These are phyloP conservation scores for Magnaporthiopsis poae DNA, from an alignment of 2,329 filamentous ascomycete species.

Conservation along the genomic window DNA sequence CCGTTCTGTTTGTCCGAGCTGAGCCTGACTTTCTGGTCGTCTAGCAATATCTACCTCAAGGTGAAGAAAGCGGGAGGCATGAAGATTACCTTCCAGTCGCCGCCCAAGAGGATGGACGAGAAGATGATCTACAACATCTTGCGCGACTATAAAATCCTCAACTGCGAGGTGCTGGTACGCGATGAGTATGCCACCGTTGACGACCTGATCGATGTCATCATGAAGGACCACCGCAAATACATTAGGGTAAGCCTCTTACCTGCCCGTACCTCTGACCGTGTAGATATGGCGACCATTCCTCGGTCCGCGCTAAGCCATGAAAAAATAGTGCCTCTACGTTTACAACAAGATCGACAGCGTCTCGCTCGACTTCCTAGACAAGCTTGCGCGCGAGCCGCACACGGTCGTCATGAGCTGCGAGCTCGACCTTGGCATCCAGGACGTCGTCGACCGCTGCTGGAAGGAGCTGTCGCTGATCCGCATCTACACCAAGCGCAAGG, in stretches of 20 bases:
- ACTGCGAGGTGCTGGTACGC: conserved; percentile 88
- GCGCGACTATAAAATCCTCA: conserved; percentile 96
- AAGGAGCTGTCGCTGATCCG: conserved; percentile 81
- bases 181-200: conserved; percentile 94
- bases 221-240: conserved; percentile 98
- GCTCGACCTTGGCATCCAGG: conserved; percentile 80
- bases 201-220: conserved; percentile 98
- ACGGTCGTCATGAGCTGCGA: conserved; percentile 98
- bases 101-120: conserved; percentile 86
- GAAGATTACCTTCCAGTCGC: conserved; percentile 91
- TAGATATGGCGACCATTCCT: too few relatives aligned
- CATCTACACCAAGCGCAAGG: conserved; percentile 95
- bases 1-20: background rate
- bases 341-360: conserved; percentile 99
- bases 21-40: background rate
- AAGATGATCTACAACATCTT: conserved; percentile 98
- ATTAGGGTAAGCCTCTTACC: conserved; percentile 44
- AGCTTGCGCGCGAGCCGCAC: conserved; percentile 80
- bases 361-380: conserved; percentile 84
- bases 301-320: too few relatives aligned
- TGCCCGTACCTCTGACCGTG: too few relatives aligned
- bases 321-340: conserved; percentile 64
- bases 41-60: conserved; percentile 92
- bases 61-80: conserved; percentile 90
- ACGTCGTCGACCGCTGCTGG: conserved; percentile 93